These are phyloP conservation scores for Plasmodium reichenowi DNA, from an alignment of 169 alveolate species.

Conservation along the genomic window DNA sequence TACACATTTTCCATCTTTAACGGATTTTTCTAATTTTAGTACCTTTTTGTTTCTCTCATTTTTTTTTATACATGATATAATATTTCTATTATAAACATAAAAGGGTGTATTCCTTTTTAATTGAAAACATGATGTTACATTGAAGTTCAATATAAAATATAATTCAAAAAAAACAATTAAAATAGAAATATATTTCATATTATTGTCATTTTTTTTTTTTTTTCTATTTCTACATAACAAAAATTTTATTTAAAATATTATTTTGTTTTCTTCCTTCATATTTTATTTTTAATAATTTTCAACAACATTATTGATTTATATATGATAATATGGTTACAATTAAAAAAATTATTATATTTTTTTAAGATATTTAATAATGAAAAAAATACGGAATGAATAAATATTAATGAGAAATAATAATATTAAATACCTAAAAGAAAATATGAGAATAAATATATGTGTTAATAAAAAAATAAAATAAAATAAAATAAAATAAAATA, in stretches of 20 bases:
- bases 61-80: constrained; percentile 15
- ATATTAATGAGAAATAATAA: too few relatives aligned
- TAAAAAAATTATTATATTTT: too few relatives aligned
- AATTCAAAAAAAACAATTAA: constrained; percentile 13
- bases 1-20: constrained; percentile 2
- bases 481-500: too few relatives aligned
- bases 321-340: too few relatives aligned
- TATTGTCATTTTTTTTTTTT: constrained; percentile 66
- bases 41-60: constrained; percentile 12
- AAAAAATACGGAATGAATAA: too few relatives aligned
- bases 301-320: neutral
- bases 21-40: constrained; percentile 41
- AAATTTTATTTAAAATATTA: too few relatives aligned
- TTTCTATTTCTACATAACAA: constrained; percentile 15
- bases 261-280: constrained; percentile 15
- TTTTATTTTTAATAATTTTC: constrained; percentile 15
- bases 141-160: constrained; percentile 11
- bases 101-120: constrained; percentile 29
- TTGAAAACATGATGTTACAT: constrained; percentile 49
- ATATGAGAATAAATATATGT: too few relatives aligned
- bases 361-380: too few relatives aligned
- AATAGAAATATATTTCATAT: constrained; percentile 54
- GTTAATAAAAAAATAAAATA: too few relatives aligned
- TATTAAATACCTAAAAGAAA: too few relatives aligned
- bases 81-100: constrained; percentile 23